phyloP scores from a whole-genome alignment of 1,139 yeast species.

The Sugiyamaella grinbergsii region DNA sequence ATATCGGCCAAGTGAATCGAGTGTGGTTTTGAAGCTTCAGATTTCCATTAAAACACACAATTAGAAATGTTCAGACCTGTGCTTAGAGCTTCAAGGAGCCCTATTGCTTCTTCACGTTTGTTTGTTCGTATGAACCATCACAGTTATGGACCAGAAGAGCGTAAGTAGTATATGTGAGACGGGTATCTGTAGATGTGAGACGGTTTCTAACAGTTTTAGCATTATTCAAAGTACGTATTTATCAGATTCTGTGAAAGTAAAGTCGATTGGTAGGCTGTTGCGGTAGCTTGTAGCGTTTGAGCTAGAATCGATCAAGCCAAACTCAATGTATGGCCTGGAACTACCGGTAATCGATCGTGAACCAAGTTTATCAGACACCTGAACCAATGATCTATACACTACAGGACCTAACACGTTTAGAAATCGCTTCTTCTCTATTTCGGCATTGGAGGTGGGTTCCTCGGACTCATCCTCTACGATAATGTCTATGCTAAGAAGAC shows the following conservation, averaged over 20 bases:
- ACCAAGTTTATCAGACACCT: too few species aligned
- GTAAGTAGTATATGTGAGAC: conserved; percentile 10
- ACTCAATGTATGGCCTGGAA: too few species aligned
- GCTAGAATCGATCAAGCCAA: too few species aligned
- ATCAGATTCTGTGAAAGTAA: not conserved
- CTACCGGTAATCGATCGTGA: too few species aligned
- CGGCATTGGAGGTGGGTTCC: conserved; percentile 31
- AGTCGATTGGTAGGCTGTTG: too few species aligned
- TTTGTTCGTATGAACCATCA: conserved; percentile 28
- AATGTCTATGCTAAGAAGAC: conserved; percentile 28
- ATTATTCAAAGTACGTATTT: conserved; percentile 15
- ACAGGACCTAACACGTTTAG: conserved; percentile 17
- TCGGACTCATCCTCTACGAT: conserved; percentile 36
- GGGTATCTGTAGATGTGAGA: not conserved
- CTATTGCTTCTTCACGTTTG: conserved; percentile 20
- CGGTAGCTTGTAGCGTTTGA: too few species aligned
- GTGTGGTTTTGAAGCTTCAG: not conserved
- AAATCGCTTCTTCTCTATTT: conserved; percentile 31
- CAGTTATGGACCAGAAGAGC: conserved; percentile 29
- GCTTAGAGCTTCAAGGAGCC: conserved; percentile 13
- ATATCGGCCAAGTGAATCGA: not conserved
- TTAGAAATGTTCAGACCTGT: conserved; percentile 21
- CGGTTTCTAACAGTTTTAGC: conserved; percentile 13
- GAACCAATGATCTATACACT: too few species aligned
- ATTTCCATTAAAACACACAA: not conserved